Base-by-base conservation (phyloP, 2,329 filamentous ascomycete species). In the Talaromyces marneffei region DNA sequence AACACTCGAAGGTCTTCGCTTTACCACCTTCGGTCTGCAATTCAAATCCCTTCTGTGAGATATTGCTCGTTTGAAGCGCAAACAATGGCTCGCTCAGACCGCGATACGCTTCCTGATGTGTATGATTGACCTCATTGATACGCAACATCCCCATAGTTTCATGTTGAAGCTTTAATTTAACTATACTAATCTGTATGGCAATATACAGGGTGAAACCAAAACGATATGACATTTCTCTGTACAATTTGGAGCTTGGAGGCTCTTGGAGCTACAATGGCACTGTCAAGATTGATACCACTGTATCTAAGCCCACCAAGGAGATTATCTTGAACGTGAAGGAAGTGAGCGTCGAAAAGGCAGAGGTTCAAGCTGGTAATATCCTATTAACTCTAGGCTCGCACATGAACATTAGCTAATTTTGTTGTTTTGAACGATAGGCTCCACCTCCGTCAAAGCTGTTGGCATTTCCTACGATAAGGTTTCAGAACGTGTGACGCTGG, bases 251-350 rank as follows among this genome's bases (percentile, higher is more conserved):
- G 68, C 78, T 86, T 59, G 83, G 84, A 65, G 84, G 83, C 60
- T 78, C 79, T 63, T 96, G 93, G 87, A 86, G 84, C 63, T 99
- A 93, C 80, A 86, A 93, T 78, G 94, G 94, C 66, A 86, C 83
- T 20, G 90, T 97, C 65, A 88, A 85, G 66, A 95, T 99, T 74
- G 84, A 89, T 67, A 82, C 88, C 62, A 85, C 88, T 62, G 82
- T 97, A 74, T 82, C 83, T 66, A 85, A 87, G 72, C 79, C 87
- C 35, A 89, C 88, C 66, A 90, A 85, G 70, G 84, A 91, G 67
- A 86, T 99, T 64, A 85, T 90, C 44, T 80, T 97, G 74, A 99
- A 99, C 77, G 82, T 89, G 46, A 85, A 94, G 70, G 87, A 96
- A 73, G 83, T 99, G 69, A 89, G 90, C 72, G 83, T 97, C 40